Evolutionary conservation across 2,329 filamentous ascomycete genomes (phyloP), one percentile per base, ranked within the genome.

Genomic region (Lachnellula occidentalis): DNA sequence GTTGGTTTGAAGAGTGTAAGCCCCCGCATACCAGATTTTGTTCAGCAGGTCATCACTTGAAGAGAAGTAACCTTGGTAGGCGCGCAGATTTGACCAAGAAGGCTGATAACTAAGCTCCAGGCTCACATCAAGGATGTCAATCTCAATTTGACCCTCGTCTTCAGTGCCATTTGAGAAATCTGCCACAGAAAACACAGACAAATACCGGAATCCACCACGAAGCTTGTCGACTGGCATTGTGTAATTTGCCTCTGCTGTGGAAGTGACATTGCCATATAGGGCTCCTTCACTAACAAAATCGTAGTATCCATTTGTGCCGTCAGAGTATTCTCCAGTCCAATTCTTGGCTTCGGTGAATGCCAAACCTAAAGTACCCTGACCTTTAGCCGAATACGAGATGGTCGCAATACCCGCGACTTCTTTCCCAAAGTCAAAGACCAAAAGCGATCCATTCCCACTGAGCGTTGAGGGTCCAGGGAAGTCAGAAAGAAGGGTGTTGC

Each of bases 361-460:
- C 7, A 79, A 61, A 0, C 75, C 75, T 4, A 78, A 55, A 0
- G 67, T 61, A 2, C 71, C 73, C 11, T 66, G 65, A 2, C 71
- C 71, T 24, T 69, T 70, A 11, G 74, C 69, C 3, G 69, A 70
- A 61, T 80, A 84, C 9, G 72, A 66, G n/a, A 84, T 60, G 3
- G 73, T 75, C 5, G 78, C 68, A 53, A 82, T 75, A 5, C 81
- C 81, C 37, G 80, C 80, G 5, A 83, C 78, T 63, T 83, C 78
- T 22, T 74, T 70, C 4, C 79, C 80, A 63, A 84, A 84, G 65
- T 84, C 81, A 54, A 81, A 80, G 1, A 82, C 75, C 2, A 80
- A 65, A n/a, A 73, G 71, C 3, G 77, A 79, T 11, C 76, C 78
- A 61, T 82, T 80, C 15, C 58, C 58, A 5, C 51, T 56, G 5